Conservation (phyloP, 2,329 filamentous ascomycete genomes). For the Verticillium zaregamsianum region DNA sequence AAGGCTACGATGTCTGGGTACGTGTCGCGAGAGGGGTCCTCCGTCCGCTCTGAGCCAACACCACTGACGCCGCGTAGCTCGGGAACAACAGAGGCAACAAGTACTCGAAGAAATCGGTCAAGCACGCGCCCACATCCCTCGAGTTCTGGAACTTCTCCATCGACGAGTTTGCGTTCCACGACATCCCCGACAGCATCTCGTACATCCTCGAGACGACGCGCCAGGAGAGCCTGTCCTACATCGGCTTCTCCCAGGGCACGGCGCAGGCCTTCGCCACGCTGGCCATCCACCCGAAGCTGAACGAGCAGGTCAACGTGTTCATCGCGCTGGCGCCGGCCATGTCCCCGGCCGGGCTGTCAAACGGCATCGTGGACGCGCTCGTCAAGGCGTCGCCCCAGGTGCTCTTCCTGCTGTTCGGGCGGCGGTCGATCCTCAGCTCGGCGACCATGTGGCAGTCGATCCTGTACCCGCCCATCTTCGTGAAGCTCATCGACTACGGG, state of each 20-base stretch:
- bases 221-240: conserved; percentile 84
- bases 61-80: conserved; percentile 46
- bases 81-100: conserved; percentile 99
- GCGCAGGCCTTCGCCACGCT: conserved; percentile 94
- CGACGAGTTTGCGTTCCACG: conserved; percentile 95
- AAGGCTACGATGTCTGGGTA: conserved; percentile 94
- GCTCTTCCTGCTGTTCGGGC: conserved; percentile 86
- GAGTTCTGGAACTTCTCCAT: conserved; percentile 98
- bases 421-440: conserved; percentile 84
- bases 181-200: conserved; percentile 90
- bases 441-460: conserved; percentile 97
- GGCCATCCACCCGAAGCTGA: conserved; percentile 86
- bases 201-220: conserved; percentile 84
- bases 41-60: background rate
- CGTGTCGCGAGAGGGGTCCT: conserved; percentile 21
- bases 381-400: conserved; percentile 92
- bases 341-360: conserved; percentile 87
- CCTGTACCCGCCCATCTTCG: conserved; percentile 90
- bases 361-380: conserved; percentile 86
- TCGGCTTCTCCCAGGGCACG: conserved; percentile 96
- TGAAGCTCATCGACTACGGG: conserved; percentile 77
- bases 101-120: conserved; percentile 92
- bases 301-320: conserved; percentile 91
- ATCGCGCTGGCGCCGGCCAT: conserved; percentile 94
- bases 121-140: conserved; percentile 66